These are phyloP conservation scores for Lepidium africanum DNA, from an alignment of 345 rosid species.

Conservation along the genomic window DNA sequence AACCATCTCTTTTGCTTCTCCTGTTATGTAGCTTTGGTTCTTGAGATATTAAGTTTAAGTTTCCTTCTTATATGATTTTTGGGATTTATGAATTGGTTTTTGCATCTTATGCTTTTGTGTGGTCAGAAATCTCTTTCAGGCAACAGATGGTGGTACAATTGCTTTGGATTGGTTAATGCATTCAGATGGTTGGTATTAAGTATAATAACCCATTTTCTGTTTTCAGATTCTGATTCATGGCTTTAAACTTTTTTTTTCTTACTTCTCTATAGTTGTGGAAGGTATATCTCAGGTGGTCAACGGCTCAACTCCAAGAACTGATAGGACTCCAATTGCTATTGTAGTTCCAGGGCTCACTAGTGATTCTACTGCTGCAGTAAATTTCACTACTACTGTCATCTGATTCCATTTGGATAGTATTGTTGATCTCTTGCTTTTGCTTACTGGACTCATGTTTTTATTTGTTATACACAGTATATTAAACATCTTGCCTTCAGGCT, in stretches of 20 bases:
- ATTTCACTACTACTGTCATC: conserved; percentile 8
- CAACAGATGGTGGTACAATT: conserved; percentile 88
- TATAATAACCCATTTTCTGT: neutral
- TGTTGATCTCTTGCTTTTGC: neutral
- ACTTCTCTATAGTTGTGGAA: conserved; percentile 14
- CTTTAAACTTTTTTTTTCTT: neutral
- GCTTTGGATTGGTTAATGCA: conserved; percentile 83
- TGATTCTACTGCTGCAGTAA: conserved; percentile 62
- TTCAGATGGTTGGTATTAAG: conserved; percentile 44
- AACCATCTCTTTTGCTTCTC: neutral
- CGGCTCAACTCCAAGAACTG: conserved; percentile 26
- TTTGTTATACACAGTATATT: conserved; percentile 45
- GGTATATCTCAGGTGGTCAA: conserved; percentile 25
- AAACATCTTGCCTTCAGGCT: conserved; percentile 59
- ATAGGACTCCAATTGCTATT: conserved; percentile 47
- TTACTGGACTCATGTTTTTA: neutral
- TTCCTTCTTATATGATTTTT: neutral
- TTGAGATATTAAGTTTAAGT: neutral
- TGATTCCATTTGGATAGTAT: neutral
- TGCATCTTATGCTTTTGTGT: neutral
- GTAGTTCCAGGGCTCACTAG: conserved; percentile 74
- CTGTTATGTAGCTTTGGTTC: neutral
- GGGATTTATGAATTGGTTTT: neutral
- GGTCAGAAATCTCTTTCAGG: conserved; percentile 53
- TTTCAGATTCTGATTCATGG: neutral